phyloP scores from a whole-genome alignment of 192 early-diverging fungal species.

The Chytriomyces hyalinus region DNA sequence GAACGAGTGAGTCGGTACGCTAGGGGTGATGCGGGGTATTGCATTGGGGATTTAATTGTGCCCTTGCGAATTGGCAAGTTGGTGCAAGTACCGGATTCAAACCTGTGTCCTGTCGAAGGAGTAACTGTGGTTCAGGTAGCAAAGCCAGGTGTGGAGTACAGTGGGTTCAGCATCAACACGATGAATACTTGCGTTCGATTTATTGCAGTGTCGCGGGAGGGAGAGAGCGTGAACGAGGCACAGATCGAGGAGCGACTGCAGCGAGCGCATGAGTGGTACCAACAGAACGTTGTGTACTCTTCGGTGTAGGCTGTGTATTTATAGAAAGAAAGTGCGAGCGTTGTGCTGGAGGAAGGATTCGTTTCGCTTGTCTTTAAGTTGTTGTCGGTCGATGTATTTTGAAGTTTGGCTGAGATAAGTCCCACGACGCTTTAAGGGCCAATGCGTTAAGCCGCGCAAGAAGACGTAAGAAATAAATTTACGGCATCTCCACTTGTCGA shows the following conservation, averaged over 20 bases:
- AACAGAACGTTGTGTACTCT: conserved; percentile 22
- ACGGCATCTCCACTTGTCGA: background rate
- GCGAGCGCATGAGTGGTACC: conserved; percentile 44
- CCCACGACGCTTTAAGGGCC: background rate
- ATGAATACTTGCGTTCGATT: conserved; percentile 51
- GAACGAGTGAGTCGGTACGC: conserved; percentile 6
- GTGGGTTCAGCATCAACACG: conserved; percentile 43
- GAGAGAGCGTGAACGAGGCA: conserved; percentile 27
- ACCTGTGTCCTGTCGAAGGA: conserved; percentile 34
- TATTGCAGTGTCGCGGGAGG: conserved; percentile 17
- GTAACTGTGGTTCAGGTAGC: conserved; percentile 39
- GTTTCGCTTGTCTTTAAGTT: background rate
- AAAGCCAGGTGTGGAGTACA: conserved; percentile 36
- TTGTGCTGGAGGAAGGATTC: background rate
- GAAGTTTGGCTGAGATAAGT: background rate
- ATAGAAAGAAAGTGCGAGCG: background rate
- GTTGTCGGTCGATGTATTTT: no score
- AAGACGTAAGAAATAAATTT: background rate
- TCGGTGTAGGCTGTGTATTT: background rate
- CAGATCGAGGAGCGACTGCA: conserved; percentile 16
- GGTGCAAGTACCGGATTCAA: conserved; percentile 29
- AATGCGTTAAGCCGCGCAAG: no score
- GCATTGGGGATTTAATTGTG: conserved; percentile 47
- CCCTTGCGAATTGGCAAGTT: conserved; percentile 39
- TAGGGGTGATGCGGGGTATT: conserved; percentile 9